Conservation (phyloP, 2,329 filamentous ascomycete species). For the Akanthomyces uredinophilus region DNA sequence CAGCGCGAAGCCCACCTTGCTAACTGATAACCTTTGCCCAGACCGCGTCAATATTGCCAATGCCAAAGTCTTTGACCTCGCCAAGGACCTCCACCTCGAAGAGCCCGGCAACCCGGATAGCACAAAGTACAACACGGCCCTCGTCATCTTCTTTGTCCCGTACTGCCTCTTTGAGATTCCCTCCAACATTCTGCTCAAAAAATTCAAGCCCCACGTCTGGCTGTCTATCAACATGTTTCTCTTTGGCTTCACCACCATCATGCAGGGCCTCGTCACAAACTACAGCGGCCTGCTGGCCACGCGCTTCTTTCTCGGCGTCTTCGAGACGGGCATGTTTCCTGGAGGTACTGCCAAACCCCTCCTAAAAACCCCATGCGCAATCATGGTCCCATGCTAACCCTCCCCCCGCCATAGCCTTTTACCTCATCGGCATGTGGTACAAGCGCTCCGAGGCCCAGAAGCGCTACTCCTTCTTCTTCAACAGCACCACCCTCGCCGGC, state of each 20-base stretch:
- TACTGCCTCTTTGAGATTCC: slow-evolving; percentile 70
- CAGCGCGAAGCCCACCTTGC: background rate
- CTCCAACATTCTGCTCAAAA: slow-evolving; percentile 34
- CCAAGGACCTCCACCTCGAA: slow-evolving; percentile 56
- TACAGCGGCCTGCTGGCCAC: slow-evolving; percentile 73
- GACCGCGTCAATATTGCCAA: slow-evolving; percentile 77
- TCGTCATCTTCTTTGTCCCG: slow-evolving; percentile 78
- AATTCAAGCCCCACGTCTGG: slow-evolving; percentile 59
- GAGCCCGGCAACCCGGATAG: slow-evolving; percentile 43
- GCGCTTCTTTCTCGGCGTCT: slow-evolving; percentile 78
- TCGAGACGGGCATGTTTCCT: slow-evolving; percentile 68
- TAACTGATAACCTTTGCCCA: slow-evolving; percentile 9
- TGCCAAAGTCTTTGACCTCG: slow-evolving; percentile 62
- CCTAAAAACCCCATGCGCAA: too few relatives aligned
- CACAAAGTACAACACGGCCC: slow-evolving; percentile 65
- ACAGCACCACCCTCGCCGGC: slow-evolving; percentile 70
- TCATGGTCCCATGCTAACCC: slow-evolving; percentile 33
- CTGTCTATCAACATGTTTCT: slow-evolving; percentile 77
- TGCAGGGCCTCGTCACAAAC: slow-evolving; percentile 72
- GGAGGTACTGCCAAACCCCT: too few relatives aligned
- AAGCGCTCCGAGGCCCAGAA: slow-evolving; percentile 81
- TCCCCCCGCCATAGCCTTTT: slow-evolving; percentile 40
- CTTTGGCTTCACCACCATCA: slow-evolving; percentile 70
- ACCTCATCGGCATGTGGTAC: slow-evolving; percentile 86
- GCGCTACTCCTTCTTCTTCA: slow-evolving; percentile 92